A percentile compares a stretch with the other conserved stretches of the same genome.
Conservation (phyloP, 2,329 filamentous ascomycete species). For the Pezicula radicicola region DNA sequence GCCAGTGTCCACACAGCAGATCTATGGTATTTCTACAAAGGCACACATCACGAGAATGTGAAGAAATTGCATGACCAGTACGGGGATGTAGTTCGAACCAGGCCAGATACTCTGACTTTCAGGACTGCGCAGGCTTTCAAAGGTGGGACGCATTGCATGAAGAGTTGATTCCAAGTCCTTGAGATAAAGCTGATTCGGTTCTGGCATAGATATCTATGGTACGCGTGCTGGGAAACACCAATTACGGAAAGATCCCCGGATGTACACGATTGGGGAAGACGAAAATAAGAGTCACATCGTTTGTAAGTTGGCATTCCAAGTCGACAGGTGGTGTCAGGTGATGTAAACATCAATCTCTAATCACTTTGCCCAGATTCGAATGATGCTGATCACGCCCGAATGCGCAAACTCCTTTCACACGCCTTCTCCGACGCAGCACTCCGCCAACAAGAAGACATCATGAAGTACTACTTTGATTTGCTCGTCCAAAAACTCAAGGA, state of each 20-base stretch:
- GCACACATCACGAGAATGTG: background rate
- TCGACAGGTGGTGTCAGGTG: background rate
- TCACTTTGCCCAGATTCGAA: background rate
- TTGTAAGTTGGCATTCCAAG: background rate
- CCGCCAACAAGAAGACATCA: constrained; percentile 23
- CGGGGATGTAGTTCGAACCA: constrained; percentile 8
- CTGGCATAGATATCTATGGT: background rate
- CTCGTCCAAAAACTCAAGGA: background rate
- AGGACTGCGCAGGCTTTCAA: constrained; percentile 6
- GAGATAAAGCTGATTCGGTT: constrained; percentile 7
- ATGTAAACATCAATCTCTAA: too few species aligned
- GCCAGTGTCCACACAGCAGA: background rate
- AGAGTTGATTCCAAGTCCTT: background rate
- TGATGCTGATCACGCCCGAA: constrained; percentile 15
- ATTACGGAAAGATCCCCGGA: background rate
- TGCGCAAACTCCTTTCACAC: constrained; percentile 19
- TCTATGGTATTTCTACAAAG: background rate
- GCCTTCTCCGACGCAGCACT: constrained; percentile 27
- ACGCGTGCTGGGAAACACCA: background rate
- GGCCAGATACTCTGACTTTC: constrained; percentile 4
- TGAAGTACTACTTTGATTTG: constrained; percentile 14
- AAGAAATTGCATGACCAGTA: constrained; percentile 6
- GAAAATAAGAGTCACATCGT: background rate
- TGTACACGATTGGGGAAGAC: background rate
- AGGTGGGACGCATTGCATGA: constrained; percentile 1